Base-by-base conservation (phyloP, 108 stramenopile genomes). In the Parietichytrium sp. region DNA sequence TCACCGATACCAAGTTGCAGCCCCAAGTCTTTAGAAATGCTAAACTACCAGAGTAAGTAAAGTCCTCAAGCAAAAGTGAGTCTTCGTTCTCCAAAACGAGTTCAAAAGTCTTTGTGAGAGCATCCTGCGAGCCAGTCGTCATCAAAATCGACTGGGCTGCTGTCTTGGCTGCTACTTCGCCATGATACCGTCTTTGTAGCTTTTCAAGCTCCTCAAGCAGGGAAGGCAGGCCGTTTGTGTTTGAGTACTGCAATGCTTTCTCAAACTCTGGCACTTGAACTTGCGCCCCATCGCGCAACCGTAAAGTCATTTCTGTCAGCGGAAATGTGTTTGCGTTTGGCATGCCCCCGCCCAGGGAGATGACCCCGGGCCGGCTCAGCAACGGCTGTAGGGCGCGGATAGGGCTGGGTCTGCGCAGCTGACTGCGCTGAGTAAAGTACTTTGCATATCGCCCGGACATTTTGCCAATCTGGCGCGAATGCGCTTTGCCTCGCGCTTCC, bases 331-430 rank as follows among this genome's bases (percentile, higher is more conserved):
- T 48, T 13, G 83, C 42, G 51, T 88, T 88, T 27, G 87, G 87
- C 61, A 88, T 80, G 23, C 87, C 87, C 49, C 87, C 87, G 23
- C 87, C 87, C 6, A 88, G 85, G 25, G 81, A 82, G 13, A 88
- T 83, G 81, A 85, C 84, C 10, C 83, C 83, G 38, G 79, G 54
- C n/a, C 47, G 33, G 49, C 51, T 51, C n/a, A 86, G 29, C 18
- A 86, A 53, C 13, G 83, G 80, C 79, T 61, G 52, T n/a, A 88
- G 61, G 38, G 82, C 83, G 27, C 87, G 77, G 26, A 88, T 88
- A 0, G 87, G 51, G 20, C 79, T 80, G n/a, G 83, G 83, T 27
- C 51, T 20, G 12, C 78, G 42, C 47, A 42, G 12, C 29, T 25
- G 33, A 42, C 61, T 72, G 6, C 61, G 61, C 20, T 7, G 15